A percentile compares a stretch with the other conserved stretches of the same genome.
phyloP scores from a whole-genome alignment of 176 grass and related monocot genomes.

The Aegilops bicornis region DNA sequence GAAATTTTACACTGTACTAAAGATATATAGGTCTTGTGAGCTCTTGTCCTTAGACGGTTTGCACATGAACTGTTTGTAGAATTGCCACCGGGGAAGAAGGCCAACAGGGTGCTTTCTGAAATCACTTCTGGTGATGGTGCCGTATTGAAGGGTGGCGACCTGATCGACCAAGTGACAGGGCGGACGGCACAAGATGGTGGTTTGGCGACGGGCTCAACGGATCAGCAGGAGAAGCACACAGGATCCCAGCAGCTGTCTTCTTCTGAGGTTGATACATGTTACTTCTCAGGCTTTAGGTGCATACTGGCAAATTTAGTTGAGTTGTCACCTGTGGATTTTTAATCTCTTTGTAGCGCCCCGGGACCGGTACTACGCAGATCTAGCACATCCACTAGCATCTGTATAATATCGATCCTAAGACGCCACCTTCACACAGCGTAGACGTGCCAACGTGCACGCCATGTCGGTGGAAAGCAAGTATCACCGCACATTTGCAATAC shows the following conservation, averaged over 20 bases:
- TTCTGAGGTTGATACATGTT: constrained; percentile 27
- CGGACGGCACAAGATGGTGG: neutral
- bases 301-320: constrained; percentile 12
- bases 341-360: too few relatives aligned
- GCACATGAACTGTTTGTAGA: constrained; percentile 30
- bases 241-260: constrained; percentile 27
- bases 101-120: constrained; percentile 41
- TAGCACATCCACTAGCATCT: too few relatives aligned
- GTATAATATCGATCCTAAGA: too few relatives aligned
- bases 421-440: too few relatives aligned
- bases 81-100: constrained; percentile 1
- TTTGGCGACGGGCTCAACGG: neutral
- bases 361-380: too few relatives aligned
- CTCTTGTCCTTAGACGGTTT: constrained; percentile 8
- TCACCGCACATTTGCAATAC: too few relatives aligned
- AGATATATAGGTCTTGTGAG: neutral
- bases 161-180: constrained; percentile 34
- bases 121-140: neutral
- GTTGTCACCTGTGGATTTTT: constrained; percentile 20
- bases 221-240: neutral
- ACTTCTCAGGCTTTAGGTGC: neutral
- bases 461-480: too few relatives aligned
- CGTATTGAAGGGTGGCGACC: neutral
- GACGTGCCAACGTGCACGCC: too few relatives aligned
- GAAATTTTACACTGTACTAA: neutral